Percentiles rank a stretch among this genome's conserved stretches.
phyloP scores from a whole-genome alignment of 2,329 filamentous ascomycete species.

The Immersiporthe knoxdaviesiana region DNA sequence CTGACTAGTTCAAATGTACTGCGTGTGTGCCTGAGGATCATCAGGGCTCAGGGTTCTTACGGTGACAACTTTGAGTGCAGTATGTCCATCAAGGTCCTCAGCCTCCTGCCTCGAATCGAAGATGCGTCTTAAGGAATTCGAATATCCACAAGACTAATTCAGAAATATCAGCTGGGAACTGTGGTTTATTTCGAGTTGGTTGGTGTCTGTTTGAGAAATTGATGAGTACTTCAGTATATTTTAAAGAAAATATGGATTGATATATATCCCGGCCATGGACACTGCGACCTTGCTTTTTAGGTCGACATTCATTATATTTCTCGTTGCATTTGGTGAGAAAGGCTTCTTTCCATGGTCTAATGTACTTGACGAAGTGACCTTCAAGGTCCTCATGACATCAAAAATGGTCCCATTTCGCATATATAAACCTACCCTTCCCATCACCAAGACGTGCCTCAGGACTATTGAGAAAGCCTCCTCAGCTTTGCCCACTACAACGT shows the following conservation, averaged over 20 bases:
- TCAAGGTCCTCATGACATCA: background rate
- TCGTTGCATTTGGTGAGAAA: background rate
- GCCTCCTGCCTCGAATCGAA: background rate
- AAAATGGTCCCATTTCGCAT: background rate
- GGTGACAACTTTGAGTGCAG: background rate
- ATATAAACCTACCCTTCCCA: background rate
- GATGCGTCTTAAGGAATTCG: background rate
- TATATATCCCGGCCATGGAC: background rate
- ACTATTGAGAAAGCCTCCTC: background rate
- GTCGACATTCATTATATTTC: background rate
- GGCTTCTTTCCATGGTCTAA: background rate
- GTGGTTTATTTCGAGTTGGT: too few relatives aligned
- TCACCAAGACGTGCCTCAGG: background rate
- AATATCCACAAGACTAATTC: accelerated
- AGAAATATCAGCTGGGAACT: too few relatives aligned
- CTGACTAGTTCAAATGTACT: background rate
- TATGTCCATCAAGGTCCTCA: constrained; percentile 10
- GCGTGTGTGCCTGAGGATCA: background rate
- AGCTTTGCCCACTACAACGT: background rate
- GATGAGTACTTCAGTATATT: background rate
- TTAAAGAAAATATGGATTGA: background rate
- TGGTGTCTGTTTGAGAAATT: background rate
- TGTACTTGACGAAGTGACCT: background rate
- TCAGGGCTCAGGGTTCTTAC: too few relatives aligned
- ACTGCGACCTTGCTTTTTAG: background rate